Evolutionary conservation across 2,329 filamentous ascomycete species (phyloP).

Genomic region (Penicillium sp.): DNA sequence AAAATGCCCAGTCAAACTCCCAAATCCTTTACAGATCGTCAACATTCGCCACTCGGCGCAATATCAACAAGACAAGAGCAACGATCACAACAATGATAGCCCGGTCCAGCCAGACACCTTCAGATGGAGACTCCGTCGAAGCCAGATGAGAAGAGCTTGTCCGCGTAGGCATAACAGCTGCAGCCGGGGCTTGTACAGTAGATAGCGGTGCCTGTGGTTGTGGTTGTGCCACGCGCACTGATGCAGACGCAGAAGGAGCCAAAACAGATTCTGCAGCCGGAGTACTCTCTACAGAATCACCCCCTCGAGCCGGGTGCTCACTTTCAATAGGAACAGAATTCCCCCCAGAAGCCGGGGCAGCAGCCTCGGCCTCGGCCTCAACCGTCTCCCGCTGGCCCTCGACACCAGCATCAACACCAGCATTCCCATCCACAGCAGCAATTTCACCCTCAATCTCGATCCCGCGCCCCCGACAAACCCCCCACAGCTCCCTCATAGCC

Average conservation of each 20-base stretch:
- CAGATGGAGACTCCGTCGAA: constrained; percentile 22
- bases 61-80: constrained; percentile 66
- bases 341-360: background rate
- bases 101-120: constrained; percentile 75
- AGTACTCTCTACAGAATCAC: background rate
- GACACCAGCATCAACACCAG: constrained; percentile 48
- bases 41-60: constrained; percentile 44
- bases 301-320: background rate
- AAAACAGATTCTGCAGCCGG: background rate
- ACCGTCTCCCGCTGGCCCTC: background rate
- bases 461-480: constrained; percentile 32
- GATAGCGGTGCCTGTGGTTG: background rate
- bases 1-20: background rate
- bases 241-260: background rate
- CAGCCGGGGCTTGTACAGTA: background rate
- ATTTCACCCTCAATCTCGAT: constrained; percentile 17
- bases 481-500: constrained; percentile 36
- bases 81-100: constrained; percentile 71
- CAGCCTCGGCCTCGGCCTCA: background rate
- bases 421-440: background rate
- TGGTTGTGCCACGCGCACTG: background rate
- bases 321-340: background rate
- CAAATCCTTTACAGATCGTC: constrained; percentile 21
- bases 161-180: background rate
- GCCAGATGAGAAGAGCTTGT: background rate